A percentile compares a stretch with the other conserved stretches of the same genome.
These are phyloP conservation scores for Fistulina hepatica DNA, from an alignment of 1,284 basidiomycete species.

Conservation along the genomic window DNA sequence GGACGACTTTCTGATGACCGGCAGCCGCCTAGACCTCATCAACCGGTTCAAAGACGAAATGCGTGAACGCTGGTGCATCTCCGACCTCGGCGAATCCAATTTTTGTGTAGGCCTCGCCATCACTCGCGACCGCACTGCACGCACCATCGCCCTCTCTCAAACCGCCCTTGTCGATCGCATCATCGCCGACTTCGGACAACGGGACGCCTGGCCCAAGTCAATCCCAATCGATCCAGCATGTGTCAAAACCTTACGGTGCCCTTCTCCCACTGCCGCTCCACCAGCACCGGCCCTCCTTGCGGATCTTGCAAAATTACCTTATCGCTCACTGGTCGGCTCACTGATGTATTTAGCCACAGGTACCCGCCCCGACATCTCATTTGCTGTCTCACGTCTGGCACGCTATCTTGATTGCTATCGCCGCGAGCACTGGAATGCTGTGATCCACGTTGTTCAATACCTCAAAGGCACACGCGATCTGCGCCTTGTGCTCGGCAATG, in stretches of 20 bases:
- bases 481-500: constrained; percentile 23
- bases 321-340: constrained; percentile 25
- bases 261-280: constrained; percentile 5
- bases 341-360: constrained; percentile 30
- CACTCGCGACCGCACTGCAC: constrained; percentile 16
- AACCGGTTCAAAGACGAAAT: constrained; percentile 22
- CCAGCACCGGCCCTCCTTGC: constrained; percentile 2
- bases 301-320: constrained; percentile 16
- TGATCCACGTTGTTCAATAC: constrained; percentile 30
- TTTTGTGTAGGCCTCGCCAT: constrained; percentile 25
- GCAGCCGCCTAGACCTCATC: constrained; percentile 26
- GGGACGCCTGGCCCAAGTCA: constrained; percentile 18
- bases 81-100: constrained; percentile 19
- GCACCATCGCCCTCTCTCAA: constrained; percentile 26
- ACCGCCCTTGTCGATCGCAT: constrained; percentile 28
- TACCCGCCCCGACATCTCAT: constrained; percentile 31
- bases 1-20: constrained; percentile 16
- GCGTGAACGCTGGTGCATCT: constrained; percentile 20
- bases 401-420: constrained; percentile 24
- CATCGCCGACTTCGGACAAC: constrained; percentile 24
- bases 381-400: constrained; percentile 26
- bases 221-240: constrained; percentile 24
- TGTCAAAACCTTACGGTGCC: constrained; percentile 14
- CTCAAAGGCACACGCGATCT: constrained; percentile 28
- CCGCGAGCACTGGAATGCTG: constrained; percentile 27